Conservation (phyloP, 805 yeast species). For the Saccharomycopsis fibuligera region DNA sequence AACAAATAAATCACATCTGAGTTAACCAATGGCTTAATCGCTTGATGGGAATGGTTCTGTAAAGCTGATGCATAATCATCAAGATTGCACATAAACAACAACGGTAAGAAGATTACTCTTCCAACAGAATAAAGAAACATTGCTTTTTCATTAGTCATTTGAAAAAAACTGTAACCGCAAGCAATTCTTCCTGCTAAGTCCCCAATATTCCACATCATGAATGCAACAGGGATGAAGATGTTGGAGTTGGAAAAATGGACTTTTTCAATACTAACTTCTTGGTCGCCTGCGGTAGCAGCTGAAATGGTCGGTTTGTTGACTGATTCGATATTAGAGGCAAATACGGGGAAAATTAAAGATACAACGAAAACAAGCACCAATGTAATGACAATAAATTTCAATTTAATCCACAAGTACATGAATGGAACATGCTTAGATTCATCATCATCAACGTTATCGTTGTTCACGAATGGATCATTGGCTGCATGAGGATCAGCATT, state of each 20-base stretch:
- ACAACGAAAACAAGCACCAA: conserved; percentile 69
- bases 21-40: conserved; percentile 27
- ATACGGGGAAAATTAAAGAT: conserved; percentile 81
- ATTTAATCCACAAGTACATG: conserved; percentile 48
- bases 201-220: conserved; percentile 83
- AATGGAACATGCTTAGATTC: conserved; percentile 47
- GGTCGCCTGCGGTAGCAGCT: not conserved
- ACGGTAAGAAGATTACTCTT: conserved; percentile 59
- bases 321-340: conserved; percentile 67
- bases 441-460: conserved; percentile 3
- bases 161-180: conserved; percentile 45
- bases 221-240: conserved; percentile 69
- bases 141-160: conserved; percentile 36
- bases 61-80: no score
- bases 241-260: conserved; percentile 21
- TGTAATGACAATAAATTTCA: conserved; percentile 57
- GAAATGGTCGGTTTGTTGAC: conserved; percentile 30
- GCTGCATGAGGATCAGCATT: conserved; percentile 12
- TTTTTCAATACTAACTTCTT: no score
- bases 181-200: conserved; percentile 73
- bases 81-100: conserved; percentile 64
- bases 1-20: conserved; percentile 64
- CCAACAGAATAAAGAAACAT: conserved; percentile 49
- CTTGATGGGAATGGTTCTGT: not conserved
- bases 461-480: not conserved